Percentiles rank a stretch among this genome's conserved stretches.
Evolutionary conservation across 2,329 filamentous ascomycete genomes (phyloP).

Genomic region (Verticillium klebahnii): DNA sequence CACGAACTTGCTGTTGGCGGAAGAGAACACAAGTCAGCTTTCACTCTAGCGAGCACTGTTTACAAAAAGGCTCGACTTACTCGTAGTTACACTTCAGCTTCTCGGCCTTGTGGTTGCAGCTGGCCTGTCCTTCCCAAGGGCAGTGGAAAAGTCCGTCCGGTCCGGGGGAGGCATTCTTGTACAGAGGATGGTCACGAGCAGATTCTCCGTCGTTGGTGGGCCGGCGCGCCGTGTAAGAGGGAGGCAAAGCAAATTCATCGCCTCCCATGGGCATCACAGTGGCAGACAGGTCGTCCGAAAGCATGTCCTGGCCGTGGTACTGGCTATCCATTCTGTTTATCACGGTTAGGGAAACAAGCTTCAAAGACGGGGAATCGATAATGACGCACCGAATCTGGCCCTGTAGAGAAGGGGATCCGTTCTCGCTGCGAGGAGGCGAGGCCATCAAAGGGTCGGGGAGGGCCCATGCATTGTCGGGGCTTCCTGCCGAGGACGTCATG

Average conservation of each 20-base stretch:
- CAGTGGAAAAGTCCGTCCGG: conserved; percentile 88
- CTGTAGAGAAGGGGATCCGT: conserved; percentile 44
- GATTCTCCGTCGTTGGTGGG: conserved; percentile 50
- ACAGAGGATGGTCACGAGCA: conserved; percentile 63
- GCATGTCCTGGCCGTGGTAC: conserved; percentile 18
- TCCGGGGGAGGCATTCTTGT: conserved; percentile 60
- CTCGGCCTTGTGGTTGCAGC: conserved; percentile 85
- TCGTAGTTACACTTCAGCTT: conserved; percentile 99
- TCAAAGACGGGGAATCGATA: conserved; percentile 21
- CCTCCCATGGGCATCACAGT: conserved; percentile 22
- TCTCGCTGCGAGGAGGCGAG: conserved; percentile 39
- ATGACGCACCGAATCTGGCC: conserved; percentile 27
- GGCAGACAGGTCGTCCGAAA: conserved; percentile 13
- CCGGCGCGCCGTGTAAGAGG: conserved; percentile 40
- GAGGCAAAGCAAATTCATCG: conserved; percentile 31
- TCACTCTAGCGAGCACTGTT: background rate
- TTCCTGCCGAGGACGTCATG: conserved; percentile 7
- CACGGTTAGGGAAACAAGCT: background rate
- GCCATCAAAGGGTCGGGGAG: conserved; percentile 30
- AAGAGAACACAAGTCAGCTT: conserved; percentile 15
- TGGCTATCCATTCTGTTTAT: conserved; percentile 32
- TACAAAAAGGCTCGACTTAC: conserved; percentile 50
- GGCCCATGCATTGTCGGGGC: conserved; percentile 10
- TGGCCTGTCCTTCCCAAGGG: conserved; percentile 68
- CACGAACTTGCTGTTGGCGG: conserved; percentile 74